These are phyloP conservation scores for Emmonsia crescens DNA, from an alignment of 2,329 filamentous ascomycete genomes.

Conservation along the genomic window DNA sequence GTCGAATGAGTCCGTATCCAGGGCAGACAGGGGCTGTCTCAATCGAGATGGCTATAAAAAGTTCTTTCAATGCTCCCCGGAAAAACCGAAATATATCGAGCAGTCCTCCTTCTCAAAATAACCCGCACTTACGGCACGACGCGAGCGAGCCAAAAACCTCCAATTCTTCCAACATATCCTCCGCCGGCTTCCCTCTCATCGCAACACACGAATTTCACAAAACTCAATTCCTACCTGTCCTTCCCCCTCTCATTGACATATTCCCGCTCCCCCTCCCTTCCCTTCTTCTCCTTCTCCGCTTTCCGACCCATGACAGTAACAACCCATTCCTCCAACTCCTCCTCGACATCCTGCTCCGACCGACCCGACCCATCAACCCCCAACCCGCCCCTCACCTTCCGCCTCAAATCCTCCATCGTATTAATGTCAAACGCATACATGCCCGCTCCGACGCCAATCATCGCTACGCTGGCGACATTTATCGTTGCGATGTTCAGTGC, in stretches of 20 bases:
- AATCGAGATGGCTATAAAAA: not conserved
- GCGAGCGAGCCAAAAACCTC: not conserved
- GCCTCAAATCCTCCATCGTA: slow-evolving; percentile 53
- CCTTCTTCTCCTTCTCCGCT: slow-evolving; percentile 33
- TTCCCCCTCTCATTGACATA: slow-evolving; percentile 12
- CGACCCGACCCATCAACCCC: slow-evolving; percentile 48
- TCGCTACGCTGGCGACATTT: slow-evolving; percentile 65
- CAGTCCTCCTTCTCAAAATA: not conserved
- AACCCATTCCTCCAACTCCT: slow-evolving; percentile 46
- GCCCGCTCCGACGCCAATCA: slow-evolving; percentile 63
- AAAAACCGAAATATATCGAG: not conserved
- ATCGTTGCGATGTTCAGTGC: slow-evolving; percentile 79
- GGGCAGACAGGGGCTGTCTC: not conserved
- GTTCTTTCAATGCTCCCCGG: not conserved
- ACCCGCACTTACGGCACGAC: not conserved
- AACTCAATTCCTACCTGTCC: slow-evolving; percentile 8
- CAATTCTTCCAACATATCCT: not conserved
- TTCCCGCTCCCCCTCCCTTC: slow-evolving; percentile 19
- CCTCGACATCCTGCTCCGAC: slow-evolving; percentile 38
- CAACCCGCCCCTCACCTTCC: slow-evolving; percentile 48
- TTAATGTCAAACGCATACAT: slow-evolving; percentile 71
- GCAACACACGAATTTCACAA: not conserved
- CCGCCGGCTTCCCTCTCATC: not conserved
- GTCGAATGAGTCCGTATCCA: not conserved
- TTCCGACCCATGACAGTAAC: slow-evolving; percentile 39